These are phyloP conservation scores for Exophiala sp. DNA, from an alignment of 2,329 filamentous ascomycete genomes.

Conservation along the genomic window DNA sequence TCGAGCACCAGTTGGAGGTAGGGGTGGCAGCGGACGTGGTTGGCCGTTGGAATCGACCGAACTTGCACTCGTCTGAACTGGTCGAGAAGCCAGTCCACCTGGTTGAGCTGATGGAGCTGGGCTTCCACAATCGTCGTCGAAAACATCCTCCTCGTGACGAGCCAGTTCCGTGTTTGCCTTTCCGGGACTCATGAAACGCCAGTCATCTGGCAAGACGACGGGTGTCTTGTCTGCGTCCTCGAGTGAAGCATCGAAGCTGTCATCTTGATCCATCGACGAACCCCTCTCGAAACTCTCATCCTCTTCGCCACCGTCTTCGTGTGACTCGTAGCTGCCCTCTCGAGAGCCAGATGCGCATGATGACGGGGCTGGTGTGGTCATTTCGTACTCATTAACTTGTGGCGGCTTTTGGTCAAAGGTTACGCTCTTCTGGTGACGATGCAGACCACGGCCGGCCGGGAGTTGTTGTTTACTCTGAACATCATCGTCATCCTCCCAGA, in stretches of 20 bases:
- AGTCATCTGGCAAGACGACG: conserved; percentile 95
- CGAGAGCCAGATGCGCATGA: conserved; percentile 85
- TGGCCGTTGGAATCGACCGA: conserved; percentile 76
- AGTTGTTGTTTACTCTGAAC: conserved; percentile 58
- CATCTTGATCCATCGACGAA: conserved; percentile 64
- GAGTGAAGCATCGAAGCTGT: conserved; percentile 92
- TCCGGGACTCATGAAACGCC: conserved; percentile 73
- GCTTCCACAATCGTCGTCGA: conserved; percentile 60
- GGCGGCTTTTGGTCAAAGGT: conserved; percentile 94
- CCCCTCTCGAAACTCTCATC: conserved; percentile 61
- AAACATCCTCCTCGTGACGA: conserved; percentile 62
- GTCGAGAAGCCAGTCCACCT: conserved; percentile 49
- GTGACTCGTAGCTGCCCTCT: conserved; percentile 86
- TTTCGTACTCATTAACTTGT: conserved; percentile 95
- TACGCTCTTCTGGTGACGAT: conserved; percentile 91
- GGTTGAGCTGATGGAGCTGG: conserved; percentile 59
- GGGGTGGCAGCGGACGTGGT: conserved; percentile 77
- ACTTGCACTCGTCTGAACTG: conserved; percentile 62
- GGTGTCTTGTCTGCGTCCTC: conserved; percentile 97
- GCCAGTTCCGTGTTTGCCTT: conserved; percentile 55
- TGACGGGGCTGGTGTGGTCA: conserved; percentile 94
- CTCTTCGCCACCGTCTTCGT: conserved; percentile 68
- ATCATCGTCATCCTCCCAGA: conserved; percentile 66
- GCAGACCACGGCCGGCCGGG: conserved; percentile 64
- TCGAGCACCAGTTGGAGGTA: conserved; percentile 56